These are phyloP conservation scores for Penicillium alfredii DNA, from an alignment of 495 filamentous ascomycete species.

Conservation along the genomic window DNA sequence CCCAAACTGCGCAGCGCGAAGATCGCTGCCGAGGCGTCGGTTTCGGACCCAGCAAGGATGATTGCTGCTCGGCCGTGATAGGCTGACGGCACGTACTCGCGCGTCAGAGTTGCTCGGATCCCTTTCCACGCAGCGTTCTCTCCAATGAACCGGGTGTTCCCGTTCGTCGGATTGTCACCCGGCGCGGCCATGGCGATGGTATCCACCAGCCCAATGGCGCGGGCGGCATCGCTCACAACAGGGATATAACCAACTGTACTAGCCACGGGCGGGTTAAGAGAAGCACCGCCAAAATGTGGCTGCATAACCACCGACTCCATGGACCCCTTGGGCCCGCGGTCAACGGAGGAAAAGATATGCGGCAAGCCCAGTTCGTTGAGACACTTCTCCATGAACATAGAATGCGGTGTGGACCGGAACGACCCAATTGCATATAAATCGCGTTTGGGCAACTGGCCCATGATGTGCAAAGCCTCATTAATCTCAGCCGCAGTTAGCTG, in stretches of 20 bases:
- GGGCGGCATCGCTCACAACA: slow-evolving; percentile 61
- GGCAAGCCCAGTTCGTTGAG: slow-evolving; percentile 83
- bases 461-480: slow-evolving; percentile 67
- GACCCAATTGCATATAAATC: slow-evolving; percentile 75
- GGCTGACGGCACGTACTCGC: slow-evolving; percentile 75
- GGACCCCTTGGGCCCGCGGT: slow-evolving; percentile 57
- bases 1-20: slow-evolving; percentile 71
- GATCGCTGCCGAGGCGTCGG: slow-evolving; percentile 67
- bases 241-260: slow-evolving; percentile 52
- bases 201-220: slow-evolving; percentile 71
- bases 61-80: slow-evolving; percentile 70
- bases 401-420: slow-evolving; percentile 63
- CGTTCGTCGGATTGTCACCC: slow-evolving; percentile 17
- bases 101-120: slow-evolving; percentile 70
- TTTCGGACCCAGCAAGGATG: slow-evolving; percentile 58
- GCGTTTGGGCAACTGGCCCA: slow-evolving; percentile 73
- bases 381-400: slow-evolving; percentile 81
- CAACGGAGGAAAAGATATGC: slow-evolving; percentile 69
- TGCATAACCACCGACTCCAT: slow-evolving; percentile 62
- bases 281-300: slow-evolving; percentile 71
- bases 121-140: slow-evolving; percentile 82
- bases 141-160: slow-evolving; percentile 51
- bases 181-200: slow-evolving; percentile 59
- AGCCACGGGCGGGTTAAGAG: slow-evolving; percentile 62
- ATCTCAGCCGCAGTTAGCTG: slow-evolving; percentile 80